Evolutionary conservation across 2,329 filamentous ascomycete species (phyloP), one percentile per base, ranked within the genome.

Genomic region (Paraphaeosphaeria sporulosa): DNA sequence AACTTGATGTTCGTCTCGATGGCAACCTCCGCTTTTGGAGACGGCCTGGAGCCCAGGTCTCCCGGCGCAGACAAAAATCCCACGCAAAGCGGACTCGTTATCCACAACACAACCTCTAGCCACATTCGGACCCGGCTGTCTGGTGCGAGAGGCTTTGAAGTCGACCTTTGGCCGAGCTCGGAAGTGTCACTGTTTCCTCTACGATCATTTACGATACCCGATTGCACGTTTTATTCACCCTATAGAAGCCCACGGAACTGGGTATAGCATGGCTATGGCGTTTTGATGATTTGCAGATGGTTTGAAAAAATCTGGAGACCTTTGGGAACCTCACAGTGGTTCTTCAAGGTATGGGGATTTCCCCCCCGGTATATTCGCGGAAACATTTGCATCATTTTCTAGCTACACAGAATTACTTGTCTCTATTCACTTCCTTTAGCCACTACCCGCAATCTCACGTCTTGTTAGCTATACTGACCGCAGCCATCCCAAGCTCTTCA

Each of bases 151-250:
- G 25, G 40, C n/a, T 19, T 9, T 17, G n/a, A 12, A 30, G 27
- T 48, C 38, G 36, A 19, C 47, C 10, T 23, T 36, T 9, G 19
- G 38, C 40, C 30, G 19, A 46, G 25, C 21, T 53, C 50, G 23
- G 42, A 56, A 50, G 46, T 51, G 25, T 54, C 25, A 34, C 44
- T 48, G 19, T 55, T 55, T 53, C 47, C 48, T 47, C 23, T 54
- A 58, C 61, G 53, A 51, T 59, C 56, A n/a, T 60, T 60, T 30
- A 63, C 61, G 66, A 69, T 69, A 69, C 65, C 66, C 63, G 59
- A 49, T 30, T 56, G 47, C 52, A 57, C 51, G 36, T 60, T 55
- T 56, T 55, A 36, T 56, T 58, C 57, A 19, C 43, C 61, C 55
- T 58, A 59, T 50, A 59, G 54, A 55, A 30, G 46, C 42, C 61